phyloP scores from a whole-genome alignment of 2,329 filamentous ascomycete genomes.

The Fusarium dlaminii region DNA sequence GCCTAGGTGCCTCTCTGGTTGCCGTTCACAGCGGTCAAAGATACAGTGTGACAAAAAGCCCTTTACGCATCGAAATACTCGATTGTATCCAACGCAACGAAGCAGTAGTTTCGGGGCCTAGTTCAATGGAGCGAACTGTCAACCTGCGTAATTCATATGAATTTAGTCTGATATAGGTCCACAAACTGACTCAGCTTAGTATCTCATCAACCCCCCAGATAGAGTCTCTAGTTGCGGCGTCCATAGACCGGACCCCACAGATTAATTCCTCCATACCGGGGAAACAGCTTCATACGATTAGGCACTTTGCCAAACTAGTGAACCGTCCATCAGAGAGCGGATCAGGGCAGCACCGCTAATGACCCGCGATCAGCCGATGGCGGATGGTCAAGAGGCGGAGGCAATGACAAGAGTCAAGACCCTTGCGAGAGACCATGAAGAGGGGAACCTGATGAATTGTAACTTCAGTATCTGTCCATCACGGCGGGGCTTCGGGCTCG shows the following conservation, averaged over 20 bases:
- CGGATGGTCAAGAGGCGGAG: neutral
- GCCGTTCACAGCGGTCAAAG: slow-evolving; percentile 16
- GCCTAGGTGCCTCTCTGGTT: neutral
- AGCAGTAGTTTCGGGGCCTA: neutral
- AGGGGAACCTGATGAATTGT: slow-evolving; percentile 4
- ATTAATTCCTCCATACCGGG: slow-evolving; percentile 15
- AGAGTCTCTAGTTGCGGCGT: slow-evolving; percentile 7
- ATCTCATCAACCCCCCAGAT: slow-evolving; percentile 11
- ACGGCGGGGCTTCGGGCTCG: slow-evolving; percentile 17
- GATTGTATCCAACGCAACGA: neutral
- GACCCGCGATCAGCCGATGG: slow-evolving; percentile 8
- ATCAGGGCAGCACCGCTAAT: neutral
- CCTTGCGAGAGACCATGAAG: slow-evolving; percentile 5
- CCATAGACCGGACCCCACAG: slow-evolving; percentile 36
- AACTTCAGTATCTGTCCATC: neutral
- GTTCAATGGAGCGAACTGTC: neutral
- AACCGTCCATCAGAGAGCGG: slow-evolving; percentile 2
- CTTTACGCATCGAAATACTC: neutral
- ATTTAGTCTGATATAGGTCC: neutral
- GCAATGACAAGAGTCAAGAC: slow-evolving; percentile 9
- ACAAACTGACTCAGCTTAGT: slow-evolving; percentile 34
- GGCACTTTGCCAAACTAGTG: neutral
- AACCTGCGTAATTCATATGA: neutral
- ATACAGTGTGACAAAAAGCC: slow-evolving; percentile 7
- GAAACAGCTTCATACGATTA: slow-evolving; percentile 22